A percentile compares a stretch with the other conserved stretches of the same genome.
These are phyloP conservation scores for Lentinula detonsa DNA, from an alignment of 768 basidiomycete genomes.

Conservation along the genomic window DNA sequence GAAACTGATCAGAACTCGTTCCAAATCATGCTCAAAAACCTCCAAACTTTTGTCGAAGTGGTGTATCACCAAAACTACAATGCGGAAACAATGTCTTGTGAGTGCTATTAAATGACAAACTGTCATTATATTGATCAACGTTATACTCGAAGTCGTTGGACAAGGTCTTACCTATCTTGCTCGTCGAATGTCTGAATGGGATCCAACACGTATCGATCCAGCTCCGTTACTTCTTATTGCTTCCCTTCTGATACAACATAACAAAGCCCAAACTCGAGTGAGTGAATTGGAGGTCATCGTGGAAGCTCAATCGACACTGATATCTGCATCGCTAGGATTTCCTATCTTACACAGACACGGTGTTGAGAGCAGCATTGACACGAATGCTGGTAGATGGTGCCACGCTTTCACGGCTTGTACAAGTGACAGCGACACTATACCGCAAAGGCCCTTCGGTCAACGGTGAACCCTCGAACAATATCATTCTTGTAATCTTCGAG, in stretches of 20 bases:
- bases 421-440: conserved; percentile 38
- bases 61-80: conserved; percentile 52
- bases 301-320: conserved; percentile 1
- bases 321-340: conserved; percentile 40
- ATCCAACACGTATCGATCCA: conserved; percentile 42
- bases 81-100: conserved; percentile 50
- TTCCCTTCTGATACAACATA: conserved; percentile 49
- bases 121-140: conserved; percentile 1
- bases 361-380: conserved; percentile 48
- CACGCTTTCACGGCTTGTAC: conserved; percentile 40
- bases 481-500: conserved; percentile 42
- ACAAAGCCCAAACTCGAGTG: conserved; percentile 54
- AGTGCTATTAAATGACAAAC: conserved; percentile 13
- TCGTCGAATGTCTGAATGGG: conserved; percentile 53
- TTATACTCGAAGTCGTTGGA: conserved; percentile 41
- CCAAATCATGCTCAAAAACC: conserved; percentile 51
- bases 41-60: conserved; percentile 49
- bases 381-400: conserved; percentile 40
- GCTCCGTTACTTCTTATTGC: conserved; percentile 49
- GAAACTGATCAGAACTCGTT: conserved; percentile 47
- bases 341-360: conserved; percentile 48
- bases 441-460: conserved; percentile 27
- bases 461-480: conserved; percentile 20
- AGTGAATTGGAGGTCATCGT: conserved; percentile 10
- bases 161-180: conserved; percentile 46